These are phyloP conservation scores for Aspergillus pseudoviridinutans DNA, from an alignment of 2,329 filamentous ascomycete species.

Conservation along the genomic window DNA sequence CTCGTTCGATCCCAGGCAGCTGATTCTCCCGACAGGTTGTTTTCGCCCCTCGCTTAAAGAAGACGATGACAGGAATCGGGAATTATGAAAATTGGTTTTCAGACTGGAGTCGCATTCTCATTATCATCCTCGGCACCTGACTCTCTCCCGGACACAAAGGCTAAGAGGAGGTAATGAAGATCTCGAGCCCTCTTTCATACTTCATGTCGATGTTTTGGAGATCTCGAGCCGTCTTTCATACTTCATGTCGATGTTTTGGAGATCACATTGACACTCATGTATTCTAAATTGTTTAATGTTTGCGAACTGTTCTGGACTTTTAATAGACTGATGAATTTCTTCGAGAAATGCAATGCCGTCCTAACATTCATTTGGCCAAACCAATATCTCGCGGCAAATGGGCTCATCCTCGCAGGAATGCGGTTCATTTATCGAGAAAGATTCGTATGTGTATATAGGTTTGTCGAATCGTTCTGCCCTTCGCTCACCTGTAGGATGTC, in stretches of 20 bases:
- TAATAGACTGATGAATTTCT: constrained; percentile 3
- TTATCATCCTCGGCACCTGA: background rate
- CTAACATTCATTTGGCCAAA: background rate
- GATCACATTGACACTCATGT: constrained; percentile 16
- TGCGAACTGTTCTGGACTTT: constrained; percentile 7
- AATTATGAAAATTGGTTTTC: constrained; percentile 1
- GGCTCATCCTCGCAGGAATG: background rate
- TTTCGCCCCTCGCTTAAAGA: constrained; percentile 41
- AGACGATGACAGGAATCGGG: background rate
- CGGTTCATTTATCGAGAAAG: background rate
- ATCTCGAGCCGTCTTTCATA: background rate
- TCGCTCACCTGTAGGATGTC: background rate
- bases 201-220: constrained; percentile 8
- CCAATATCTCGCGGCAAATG: background rate
- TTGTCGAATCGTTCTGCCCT: background rate
- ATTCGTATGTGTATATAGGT: background rate
- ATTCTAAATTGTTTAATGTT: constrained; percentile 21
- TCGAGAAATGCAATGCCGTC: background rate
- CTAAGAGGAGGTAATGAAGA: background rate
- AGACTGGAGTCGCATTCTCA: background rate
- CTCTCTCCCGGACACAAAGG: background rate
- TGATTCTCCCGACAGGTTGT: constrained; percentile 30
- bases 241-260: constrained; percentile 8
- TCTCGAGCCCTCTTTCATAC: background rate
- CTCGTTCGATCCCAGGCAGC: constrained; percentile 3